Percentiles rank a stretch among this genome's conserved stretches.
Evolutionary conservation across 345 rosid species (phyloP).

Genomic region (Eucalyptus leucophloia): DNA sequence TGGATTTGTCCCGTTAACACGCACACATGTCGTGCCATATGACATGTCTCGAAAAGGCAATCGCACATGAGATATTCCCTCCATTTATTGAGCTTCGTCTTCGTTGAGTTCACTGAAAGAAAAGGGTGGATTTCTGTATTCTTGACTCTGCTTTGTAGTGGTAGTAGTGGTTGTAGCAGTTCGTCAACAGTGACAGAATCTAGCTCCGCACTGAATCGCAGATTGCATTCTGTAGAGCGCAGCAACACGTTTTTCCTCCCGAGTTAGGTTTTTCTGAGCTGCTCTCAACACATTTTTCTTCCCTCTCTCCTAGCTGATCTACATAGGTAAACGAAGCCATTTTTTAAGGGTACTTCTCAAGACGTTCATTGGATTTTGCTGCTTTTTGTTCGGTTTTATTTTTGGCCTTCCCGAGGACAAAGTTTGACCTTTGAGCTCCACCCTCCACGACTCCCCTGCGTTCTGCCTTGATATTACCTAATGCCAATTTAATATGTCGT

Average conservation of each 20-base stretch:
- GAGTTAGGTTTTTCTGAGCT: background rate
- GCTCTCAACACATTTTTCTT: background rate
- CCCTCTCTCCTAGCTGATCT: background rate
- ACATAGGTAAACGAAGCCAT: background rate
- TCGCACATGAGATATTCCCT: background rate
- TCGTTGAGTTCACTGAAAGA: background rate
- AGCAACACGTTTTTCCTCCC: background rate
- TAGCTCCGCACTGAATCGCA: background rate
- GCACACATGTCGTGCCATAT: background rate
- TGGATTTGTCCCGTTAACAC: background rate
- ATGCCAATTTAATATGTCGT: background rate
- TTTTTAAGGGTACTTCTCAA: background rate
- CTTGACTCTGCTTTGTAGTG: background rate
- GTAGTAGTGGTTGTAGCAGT: background rate
- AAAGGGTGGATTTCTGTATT: background rate
- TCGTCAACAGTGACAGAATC: background rate
- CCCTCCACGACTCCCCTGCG: background rate
- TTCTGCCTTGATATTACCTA: background rate
- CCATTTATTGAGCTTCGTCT: background rate
- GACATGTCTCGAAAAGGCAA: background rate
- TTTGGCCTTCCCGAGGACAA: background rate
- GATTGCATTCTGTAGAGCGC: background rate
- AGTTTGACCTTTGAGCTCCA: background rate
- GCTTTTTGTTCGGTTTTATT: background rate
- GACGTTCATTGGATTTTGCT: background rate